Percentiles rank a stretch among this genome's conserved stretches.
Evolutionary conservation across 2,329 filamentous ascomycete species (phyloP).

Genomic region (Emydomyces testavorans): DNA sequence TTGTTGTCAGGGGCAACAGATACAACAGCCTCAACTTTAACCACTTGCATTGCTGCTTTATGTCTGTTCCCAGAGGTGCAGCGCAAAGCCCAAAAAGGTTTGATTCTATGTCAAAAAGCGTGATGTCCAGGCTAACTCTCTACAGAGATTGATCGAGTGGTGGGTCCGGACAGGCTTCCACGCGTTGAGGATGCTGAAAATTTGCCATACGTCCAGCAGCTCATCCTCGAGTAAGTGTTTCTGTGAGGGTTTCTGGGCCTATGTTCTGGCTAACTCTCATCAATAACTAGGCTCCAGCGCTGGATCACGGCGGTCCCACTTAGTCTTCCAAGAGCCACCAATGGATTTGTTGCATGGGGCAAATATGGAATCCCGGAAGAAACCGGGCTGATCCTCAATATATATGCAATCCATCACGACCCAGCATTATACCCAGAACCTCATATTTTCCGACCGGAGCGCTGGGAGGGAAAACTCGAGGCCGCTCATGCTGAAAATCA

Average conservation of each 20-base stretch:
- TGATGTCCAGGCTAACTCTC: not conserved
- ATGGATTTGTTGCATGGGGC: not conserved
- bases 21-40: slow-evolving; percentile 40
- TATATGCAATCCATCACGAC: slow-evolving; percentile 43
- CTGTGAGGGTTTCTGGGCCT: not conserved
- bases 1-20: slow-evolving; percentile 28
- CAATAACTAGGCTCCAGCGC: not conserved
- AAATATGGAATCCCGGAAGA: slow-evolving; percentile 1
- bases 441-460: slow-evolving; percentile 25
- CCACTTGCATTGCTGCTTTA: slow-evolving; percentile 41
- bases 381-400: slow-evolving; percentile 34
- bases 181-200: slow-evolving; percentile 29
- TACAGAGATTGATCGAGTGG: slow-evolving; percentile 28
- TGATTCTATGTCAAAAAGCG: not conserved
- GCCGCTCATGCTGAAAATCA: slow-evolving; percentile 27
- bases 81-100: slow-evolving; percentile 34
- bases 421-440: slow-evolving; percentile 30
- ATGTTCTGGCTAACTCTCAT: not conserved
- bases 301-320: slow-evolving; percentile 4
- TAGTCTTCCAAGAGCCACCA: not conserved
- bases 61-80: slow-evolving; percentile 38
- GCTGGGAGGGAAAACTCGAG: slow-evolving; percentile 19
- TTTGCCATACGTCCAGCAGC: slow-evolving; percentile 27
- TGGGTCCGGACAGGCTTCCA: slow-evolving; percentile 25
- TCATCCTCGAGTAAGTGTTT: slow-evolving; percentile 3